A percentile compares a stretch with the other conserved stretches of the same genome.
phyloP scores from a whole-genome alignment of 306 rosid genomes.

The Hippophae tibetana region DNA sequence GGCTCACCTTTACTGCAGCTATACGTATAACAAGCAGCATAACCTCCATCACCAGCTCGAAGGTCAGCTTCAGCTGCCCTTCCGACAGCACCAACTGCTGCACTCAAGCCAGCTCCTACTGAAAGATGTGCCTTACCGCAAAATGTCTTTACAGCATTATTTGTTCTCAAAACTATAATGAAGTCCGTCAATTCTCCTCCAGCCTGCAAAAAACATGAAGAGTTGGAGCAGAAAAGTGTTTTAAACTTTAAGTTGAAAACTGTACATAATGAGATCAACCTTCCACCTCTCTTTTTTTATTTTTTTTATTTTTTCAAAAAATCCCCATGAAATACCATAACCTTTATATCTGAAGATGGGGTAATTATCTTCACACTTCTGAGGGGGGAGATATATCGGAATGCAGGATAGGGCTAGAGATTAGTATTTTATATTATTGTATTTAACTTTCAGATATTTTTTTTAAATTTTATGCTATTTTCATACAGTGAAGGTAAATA shows the following conservation, averaged over 20 bases:
- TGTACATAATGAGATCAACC: not conserved
- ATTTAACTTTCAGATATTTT: too few species aligned
- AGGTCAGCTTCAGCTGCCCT: slow-evolving; percentile 87
- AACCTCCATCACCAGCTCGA: slow-evolving; percentile 95
- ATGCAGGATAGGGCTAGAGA: too few species aligned
- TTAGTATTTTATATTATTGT: too few species aligned
- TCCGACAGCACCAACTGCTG: slow-evolving; percentile 80
- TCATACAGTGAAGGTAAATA: too few species aligned
- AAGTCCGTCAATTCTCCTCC: slow-evolving; percentile 97
- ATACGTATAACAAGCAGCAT: slow-evolving; percentile 82
- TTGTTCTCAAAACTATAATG: slow-evolving; percentile 76
- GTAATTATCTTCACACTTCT: too few species aligned
- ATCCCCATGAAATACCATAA: too few species aligned
- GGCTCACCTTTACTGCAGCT: slow-evolving; percentile 87
- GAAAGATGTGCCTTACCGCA: slow-evolving; percentile 70
- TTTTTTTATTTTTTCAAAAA: too few species aligned
- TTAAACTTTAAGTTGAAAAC: slow-evolving; percentile 3
- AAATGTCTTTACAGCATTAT: slow-evolving; percentile 74
- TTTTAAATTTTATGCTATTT: too few species aligned
- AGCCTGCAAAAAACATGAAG: slow-evolving; percentile 33
- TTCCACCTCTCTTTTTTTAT: too few species aligned
- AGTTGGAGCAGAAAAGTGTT: not conserved
- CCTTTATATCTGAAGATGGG: too few species aligned
- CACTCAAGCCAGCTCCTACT: slow-evolving; percentile 90
- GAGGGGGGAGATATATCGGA: too few species aligned